These are phyloP conservation scores for Helianthus tuberosus DNA, from an alignment of 129 eudicot genomes.

Conservation along the genomic window DNA sequence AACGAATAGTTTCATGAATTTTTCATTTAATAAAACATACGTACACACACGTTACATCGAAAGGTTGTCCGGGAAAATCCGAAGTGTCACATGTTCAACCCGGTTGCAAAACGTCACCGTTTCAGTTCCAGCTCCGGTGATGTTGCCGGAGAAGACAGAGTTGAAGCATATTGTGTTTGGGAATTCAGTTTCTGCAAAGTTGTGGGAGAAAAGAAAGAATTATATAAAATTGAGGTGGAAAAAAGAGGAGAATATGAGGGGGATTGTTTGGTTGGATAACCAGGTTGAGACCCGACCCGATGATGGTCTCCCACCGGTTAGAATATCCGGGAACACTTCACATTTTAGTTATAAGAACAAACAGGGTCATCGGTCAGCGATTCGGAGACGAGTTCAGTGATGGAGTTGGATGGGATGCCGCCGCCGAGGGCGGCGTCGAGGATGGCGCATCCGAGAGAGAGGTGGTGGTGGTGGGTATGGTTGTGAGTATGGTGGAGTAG, in stretches of 20 bases:
- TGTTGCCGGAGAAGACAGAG: conserved; percentile 44
- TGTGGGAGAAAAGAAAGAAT: conserved; percentile 70
- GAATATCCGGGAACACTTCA: conserved; percentile 73
- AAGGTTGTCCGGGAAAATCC: too few species aligned
- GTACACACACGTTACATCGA: too few species aligned
- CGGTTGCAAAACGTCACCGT: conserved; percentile 25
- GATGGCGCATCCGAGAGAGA: too few species aligned
- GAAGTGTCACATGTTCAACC: too few species aligned
- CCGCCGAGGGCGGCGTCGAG: too few species aligned
- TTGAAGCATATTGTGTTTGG: conserved; percentile 79
- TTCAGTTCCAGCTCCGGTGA: not conserved
- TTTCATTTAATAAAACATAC: too few species aligned
- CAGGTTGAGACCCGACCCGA: conserved; percentile 40
- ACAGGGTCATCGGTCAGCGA: conserved; percentile 94
- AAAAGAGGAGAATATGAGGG: conserved; percentile 65
- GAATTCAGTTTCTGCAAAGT: conserved; percentile 83
- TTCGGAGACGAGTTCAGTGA: too few species aligned
- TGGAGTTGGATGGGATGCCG: too few species aligned
- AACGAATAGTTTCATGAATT: too few species aligned
- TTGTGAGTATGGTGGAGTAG: too few species aligned
- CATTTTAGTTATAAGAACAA: conserved; percentile 64
- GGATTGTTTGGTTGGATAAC: conserved; percentile 82
- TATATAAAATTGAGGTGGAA: conserved; percentile 92
- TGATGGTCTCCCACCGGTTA: conserved; percentile 61
- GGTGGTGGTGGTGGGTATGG: too few species aligned